Evolutionary conservation across 495 filamentous ascomycete species (phyloP), one percentile per base, ranked within the genome.

Genomic region (Daldinia grandis): DNA sequence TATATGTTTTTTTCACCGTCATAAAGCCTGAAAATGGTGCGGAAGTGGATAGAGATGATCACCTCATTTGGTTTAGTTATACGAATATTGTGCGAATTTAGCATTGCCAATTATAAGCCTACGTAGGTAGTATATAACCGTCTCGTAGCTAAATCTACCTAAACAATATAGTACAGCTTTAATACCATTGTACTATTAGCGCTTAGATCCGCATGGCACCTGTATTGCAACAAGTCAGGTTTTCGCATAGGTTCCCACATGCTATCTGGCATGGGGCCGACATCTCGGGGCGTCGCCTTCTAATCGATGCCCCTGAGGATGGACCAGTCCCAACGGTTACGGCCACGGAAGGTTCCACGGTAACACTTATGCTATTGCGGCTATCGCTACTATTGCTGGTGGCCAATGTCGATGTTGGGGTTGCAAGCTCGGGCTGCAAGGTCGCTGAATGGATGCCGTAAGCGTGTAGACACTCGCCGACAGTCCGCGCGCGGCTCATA

Each of bases 401-500:
- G 35, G 33, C 40, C 27, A 30, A 40, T 4, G 51, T 14, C 6
- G 58, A 25, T 10, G 24, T 19, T 27, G 63, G 60, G 5, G 38
- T 61, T 4, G 64, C 77, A 14, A 87, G 76, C 74, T 98, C 95
- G 0, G 94, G 94, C 78, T 98, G 95, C 53, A 98, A 90, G 3
- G 95, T 98, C 0, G 88, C 91, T 0, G 92, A 94, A 78, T 97
- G 94, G 66, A 98, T 95, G 12, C 94, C 94, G 69, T 96, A 97
- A 33, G 90, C 94, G 74, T 97, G 95, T 8, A 98, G 86, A 78
- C 95, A 98, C 42, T 88, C 86, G 14, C 91, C 82, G 49, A 97
- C 89, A 27, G 87, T 88, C 30, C 85, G 86, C 2, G 93, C 94
- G 44, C 92, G 88, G 25, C 83, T 80, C 92, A 95, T 95, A 78